Evolutionary conservation across 129 eudicot genomes (phyloP).

Genomic region (Ambrosia artemisiifolia): DNA sequence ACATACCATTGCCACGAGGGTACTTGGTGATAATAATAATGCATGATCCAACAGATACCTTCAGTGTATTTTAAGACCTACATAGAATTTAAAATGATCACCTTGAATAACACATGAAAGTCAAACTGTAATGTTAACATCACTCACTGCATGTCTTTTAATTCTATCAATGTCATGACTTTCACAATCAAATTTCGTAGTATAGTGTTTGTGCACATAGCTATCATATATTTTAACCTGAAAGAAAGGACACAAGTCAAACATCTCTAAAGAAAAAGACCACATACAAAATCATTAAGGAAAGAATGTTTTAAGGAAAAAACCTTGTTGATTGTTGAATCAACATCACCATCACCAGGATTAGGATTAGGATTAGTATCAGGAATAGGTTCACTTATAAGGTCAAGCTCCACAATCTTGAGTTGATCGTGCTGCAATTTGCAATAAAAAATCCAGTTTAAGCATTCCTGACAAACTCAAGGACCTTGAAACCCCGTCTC

Average conservation of each 20-base stretch:
- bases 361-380: neutral
- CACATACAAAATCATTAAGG: neutral
- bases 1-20: constrained; percentile 51
- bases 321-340: neutral
- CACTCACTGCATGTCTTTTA: constrained; percentile 32
- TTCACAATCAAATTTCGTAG: constrained; percentile 26
- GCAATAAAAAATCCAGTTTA: neutral
- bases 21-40: constrained; percentile 42
- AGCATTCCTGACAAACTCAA: neutral
- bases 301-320: neutral
- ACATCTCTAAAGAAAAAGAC: neutral
- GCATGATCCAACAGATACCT: constrained; percentile 57
- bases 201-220: constrained; percentile 27
- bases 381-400: neutral
- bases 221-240: neutral
- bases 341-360: neutral
- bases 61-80: constrained; percentile 45
- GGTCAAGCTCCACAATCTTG: neutral
- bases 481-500: too few species aligned
- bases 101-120: neutral
- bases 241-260: neutral
- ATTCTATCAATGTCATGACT: constrained; percentile 19
- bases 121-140: neutral
- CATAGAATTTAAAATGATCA: neutral
- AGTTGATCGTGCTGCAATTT: neutral